Evolutionary conservation across 257 asterid species (phyloP).

Genomic region (Cynanchum wilfordii): DNA sequence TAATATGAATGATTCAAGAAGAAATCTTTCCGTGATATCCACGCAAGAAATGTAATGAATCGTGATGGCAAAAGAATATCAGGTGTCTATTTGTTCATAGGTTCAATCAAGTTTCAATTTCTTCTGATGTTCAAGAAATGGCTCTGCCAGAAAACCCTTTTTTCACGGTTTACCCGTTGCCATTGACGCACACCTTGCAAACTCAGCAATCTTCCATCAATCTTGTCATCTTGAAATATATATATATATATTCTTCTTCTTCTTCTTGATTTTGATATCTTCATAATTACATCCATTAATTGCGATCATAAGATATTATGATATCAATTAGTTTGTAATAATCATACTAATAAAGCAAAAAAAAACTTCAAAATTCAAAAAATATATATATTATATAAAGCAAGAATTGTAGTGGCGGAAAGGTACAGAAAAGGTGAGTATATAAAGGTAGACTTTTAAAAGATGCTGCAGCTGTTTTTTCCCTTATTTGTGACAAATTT

Average conservation of each 20-base stretch:
- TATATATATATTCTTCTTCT: too few species aligned
- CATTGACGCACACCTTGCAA: not conserved
- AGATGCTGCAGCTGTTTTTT: not conserved
- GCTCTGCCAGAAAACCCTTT: not conserved
- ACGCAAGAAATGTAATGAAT: not conserved
- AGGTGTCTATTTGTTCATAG: not conserved
- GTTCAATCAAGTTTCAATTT: too few species aligned
- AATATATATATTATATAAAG: too few species aligned
- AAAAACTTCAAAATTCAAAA: too few species aligned
- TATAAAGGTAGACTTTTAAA: not conserved
- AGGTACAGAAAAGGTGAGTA: not conserved
- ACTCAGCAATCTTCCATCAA: not conserved
- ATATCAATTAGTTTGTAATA: too few species aligned
- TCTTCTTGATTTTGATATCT: too few species aligned
- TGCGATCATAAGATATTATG: too few species aligned
- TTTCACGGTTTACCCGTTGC: slow-evolving; percentile 4
- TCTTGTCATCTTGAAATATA: too few species aligned
- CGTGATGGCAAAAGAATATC: not conserved
- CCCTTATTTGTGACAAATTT: not conserved
- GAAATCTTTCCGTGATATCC: not conserved
- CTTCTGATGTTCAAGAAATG: not conserved
- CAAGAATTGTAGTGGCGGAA: too few species aligned
- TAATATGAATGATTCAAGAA: not conserved
- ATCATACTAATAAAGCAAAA: too few species aligned
- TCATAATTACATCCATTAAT: too few species aligned